Evolutionary conservation across 257 asterid species (phyloP).

Genomic region (Salvia splendens): DNA sequence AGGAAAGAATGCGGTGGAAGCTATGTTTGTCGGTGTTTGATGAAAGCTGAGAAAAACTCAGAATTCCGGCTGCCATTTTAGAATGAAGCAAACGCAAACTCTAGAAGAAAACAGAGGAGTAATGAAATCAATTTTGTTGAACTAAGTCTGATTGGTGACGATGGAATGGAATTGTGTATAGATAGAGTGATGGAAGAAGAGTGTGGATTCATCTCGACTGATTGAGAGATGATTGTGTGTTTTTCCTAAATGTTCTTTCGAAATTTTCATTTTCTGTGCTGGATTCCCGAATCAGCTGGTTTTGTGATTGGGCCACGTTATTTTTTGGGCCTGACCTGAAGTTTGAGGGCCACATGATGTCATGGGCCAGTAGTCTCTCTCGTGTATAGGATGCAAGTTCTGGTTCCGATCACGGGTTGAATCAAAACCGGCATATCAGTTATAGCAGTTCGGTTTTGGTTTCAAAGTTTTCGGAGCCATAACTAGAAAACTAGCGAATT

Average conservation of each 20-base stretch:
- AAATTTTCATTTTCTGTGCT: conserved; percentile 24
- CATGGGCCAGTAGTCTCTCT: too few relatives aligned
- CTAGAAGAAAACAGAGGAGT: too few relatives aligned
- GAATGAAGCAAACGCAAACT: too few relatives aligned
- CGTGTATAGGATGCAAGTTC: too few relatives aligned
- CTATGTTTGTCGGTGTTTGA: conserved; percentile 29
- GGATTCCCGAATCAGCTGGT: conserved; percentile 40
- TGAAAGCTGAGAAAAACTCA: conserved; percentile 40
- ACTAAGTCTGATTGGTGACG: neutral
- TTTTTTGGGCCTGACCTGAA: neutral
- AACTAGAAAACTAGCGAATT: too few relatives aligned
- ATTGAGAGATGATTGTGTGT: conserved; percentile 23
- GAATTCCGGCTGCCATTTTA: conserved; percentile 50
- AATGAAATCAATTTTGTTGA: too few relatives aligned
- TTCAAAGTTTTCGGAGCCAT: too few relatives aligned
- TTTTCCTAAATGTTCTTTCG: conserved; percentile 4
- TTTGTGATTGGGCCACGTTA: neutral
- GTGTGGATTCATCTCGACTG: conserved; percentile 44
- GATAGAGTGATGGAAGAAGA: conserved; percentile 32
- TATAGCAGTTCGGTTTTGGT: too few relatives aligned
- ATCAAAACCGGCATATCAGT: too few relatives aligned
- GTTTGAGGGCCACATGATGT: neutral
- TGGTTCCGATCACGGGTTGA: too few relatives aligned
- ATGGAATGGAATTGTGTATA: neutral
- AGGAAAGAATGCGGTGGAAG: conserved; percentile 39